Base-by-base conservation (phyloP, 2,329 filamentous ascomycete species). In the Pezizomycotina sp. region DNA sequence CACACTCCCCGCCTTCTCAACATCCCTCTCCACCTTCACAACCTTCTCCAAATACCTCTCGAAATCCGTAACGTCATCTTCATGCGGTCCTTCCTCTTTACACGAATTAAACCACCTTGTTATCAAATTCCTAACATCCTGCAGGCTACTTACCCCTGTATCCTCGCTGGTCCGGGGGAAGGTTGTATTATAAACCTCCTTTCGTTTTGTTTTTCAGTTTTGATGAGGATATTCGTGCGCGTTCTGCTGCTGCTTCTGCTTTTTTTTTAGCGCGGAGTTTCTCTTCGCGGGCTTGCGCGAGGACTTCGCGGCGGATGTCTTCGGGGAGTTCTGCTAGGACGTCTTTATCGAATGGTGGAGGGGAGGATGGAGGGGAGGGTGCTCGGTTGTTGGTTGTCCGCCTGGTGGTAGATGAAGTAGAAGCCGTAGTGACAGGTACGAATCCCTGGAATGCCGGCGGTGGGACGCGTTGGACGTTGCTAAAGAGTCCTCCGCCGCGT, bases 301-400 rank as follows among this genome's bases (percentile, higher is more conserved):
- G 57, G 5, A 95, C 66, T 56, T 95, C 84, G 10, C 60, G 63
- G 8, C 79, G 71, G 29, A 92, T 68, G 29, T 92, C 80, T 47
- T 78, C 74, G 0, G 86, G 86, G 1, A 95, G 62, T 10, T 83
- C 82, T 1, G 76, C 71, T 2, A 95, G 70, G 51, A 93, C 84
- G 0, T 74, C 72, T 0, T 69, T 62, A 39, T 81, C 76, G 3
- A 81, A 61, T 44, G 4, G 56, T 57, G 5, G 63, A 52, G 13
- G 50, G 48, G 4, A 42, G 53, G 1, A 50, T 47, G 9, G 39
- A 43, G 30, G 8, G n/a, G 10, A 20, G 18, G 8, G 8, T 23
- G 9, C 9, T 9, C 8, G 0, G 48, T 45, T 3, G 36, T 47
- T 3, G 58, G 54, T 3, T 53, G 52, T 57, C 54, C 3, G 55